Conservation (phyloP, 139 green algal species). For the Chlorella sp. region DNA sequence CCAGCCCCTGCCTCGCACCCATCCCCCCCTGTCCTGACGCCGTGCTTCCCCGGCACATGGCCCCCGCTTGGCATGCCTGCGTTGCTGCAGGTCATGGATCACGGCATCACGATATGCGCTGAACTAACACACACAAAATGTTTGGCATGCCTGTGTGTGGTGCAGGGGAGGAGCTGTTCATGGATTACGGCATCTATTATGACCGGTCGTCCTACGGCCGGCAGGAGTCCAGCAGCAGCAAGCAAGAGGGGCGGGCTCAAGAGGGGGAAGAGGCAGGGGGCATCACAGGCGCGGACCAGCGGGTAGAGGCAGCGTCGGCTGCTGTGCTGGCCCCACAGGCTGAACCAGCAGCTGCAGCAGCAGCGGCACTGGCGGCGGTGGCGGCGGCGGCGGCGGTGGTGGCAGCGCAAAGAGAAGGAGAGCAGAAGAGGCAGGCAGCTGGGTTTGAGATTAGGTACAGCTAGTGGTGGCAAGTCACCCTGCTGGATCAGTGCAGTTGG, state of each 20-base stretch:
- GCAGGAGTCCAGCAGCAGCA: background rate
- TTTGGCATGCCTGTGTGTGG: background rate
- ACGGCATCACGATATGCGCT: no score
- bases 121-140: no score
- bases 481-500: no score
- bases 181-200: slow-evolving; percentile 58
- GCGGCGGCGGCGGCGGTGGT: no score
- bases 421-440: background rate
- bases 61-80: no score
- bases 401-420: background rate
- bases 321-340: background rate
- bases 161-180: slow-evolving; percentile 53
- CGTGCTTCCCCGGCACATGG: no score
- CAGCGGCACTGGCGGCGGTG: background rate
- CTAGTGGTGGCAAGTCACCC: background rate
- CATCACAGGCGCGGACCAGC: background rate
- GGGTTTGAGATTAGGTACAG: background rate
- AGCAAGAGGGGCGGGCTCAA: background rate
- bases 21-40: no score
- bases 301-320: background rate
- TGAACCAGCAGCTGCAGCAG: background rate
- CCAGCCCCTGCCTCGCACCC: no score
- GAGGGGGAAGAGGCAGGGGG: background rate
- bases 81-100: no score
- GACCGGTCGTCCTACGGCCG: background rate